Conservation (phyloP, 2,329 filamentous ascomycete genomes). For the Fusarium equiseti region DNA sequence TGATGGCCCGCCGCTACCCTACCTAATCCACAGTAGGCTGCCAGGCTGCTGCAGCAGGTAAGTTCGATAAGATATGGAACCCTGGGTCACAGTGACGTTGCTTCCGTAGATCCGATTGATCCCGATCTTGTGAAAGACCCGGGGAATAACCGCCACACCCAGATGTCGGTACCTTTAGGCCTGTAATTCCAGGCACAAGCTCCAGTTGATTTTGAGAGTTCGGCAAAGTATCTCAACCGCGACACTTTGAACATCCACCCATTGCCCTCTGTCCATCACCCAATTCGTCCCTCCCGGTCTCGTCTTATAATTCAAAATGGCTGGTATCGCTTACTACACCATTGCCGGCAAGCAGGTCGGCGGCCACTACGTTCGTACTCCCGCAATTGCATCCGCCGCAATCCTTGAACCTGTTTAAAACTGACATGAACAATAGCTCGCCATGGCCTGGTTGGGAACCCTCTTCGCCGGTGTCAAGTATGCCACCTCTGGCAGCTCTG, state of each 20-base stretch:
- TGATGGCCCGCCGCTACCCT: conserved; percentile 32
- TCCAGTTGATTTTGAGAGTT: conserved; percentile 45
- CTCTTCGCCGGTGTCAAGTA: conserved; percentile 64
- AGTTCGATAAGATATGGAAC: not conserved
- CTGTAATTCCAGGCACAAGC: conserved; percentile 52
- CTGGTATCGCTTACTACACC: conserved; percentile 61
- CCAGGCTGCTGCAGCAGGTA: not conserved
- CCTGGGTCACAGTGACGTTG: conserved; percentile 39
- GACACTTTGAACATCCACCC: conserved; percentile 46
- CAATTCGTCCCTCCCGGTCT: conserved; percentile 45
- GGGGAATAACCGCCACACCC: conserved; percentile 48
- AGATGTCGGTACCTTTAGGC: conserved; percentile 36
- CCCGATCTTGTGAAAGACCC: conserved; percentile 40
- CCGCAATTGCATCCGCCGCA: conserved; percentile 30
- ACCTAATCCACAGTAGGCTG: conserved; percentile 18
- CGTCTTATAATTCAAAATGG: conserved; percentile 51
- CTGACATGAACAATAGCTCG: conserved; percentile 59
- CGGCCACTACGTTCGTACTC: conserved; percentile 69
- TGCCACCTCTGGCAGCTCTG: conserved; percentile 60
- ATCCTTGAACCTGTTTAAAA: conserved; percentile 11
- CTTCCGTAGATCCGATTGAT: conserved; percentile 42
- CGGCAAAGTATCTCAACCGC: conserved; percentile 47
- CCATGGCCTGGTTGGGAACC: conserved; percentile 66
- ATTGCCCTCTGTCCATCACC: conserved; percentile 48
- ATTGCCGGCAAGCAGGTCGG: conserved; percentile 70